Base-by-base conservation (phyloP, 768 basidiomycete species). In the Baorangia bicolor region DNA sequence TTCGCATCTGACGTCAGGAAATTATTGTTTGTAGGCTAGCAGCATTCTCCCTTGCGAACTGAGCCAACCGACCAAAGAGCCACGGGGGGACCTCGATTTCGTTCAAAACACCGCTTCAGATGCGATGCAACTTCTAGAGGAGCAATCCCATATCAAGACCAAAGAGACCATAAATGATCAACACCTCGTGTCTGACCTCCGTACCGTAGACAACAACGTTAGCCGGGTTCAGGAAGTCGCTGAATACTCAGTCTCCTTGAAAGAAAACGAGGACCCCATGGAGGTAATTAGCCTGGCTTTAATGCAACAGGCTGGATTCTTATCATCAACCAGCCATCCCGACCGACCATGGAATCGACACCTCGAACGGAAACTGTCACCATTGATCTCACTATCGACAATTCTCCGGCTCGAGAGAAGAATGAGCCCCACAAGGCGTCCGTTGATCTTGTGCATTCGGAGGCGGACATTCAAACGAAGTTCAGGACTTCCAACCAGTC, bases 351-450 rank as follows among this genome's bases (percentile, higher is more conserved):
- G 49, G 49, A 58, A 40, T 58, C 59, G 28, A 62, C 60, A 25
- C 64, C 64, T 33, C 52, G 48, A 60, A 57, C 51, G 21, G 59
- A 74, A 40, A 56, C 58, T 21, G 60, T 70, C 9, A 78, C 74
- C 40, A 75, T 81, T 53, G 81, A 83, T 64, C 70, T 81, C 51
- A 81, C 77, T n/a, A 56, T 64, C 20, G 72, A 75, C 40, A 53
- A 53, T 4, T 57, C 69, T 27, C 72, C 71, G 11, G 55, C 46
- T 28, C 62, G 44, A 40, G 56, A 43, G 43, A 49, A 49, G 20
- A 40, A 11, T n/a, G 25, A 18, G 13, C 6, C 13, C 20, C 49
- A 44, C 30, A 39, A 52, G 45, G 14, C 30, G 9, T 35, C 48
- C 14, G 11, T 25, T n/a, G 23, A 31, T 18, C 20, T 27, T 38